Evolutionary conservation across 495 filamentous ascomycete genomes (phyloP).

Genomic region (Massariosphaeria phaeospora): DNA sequence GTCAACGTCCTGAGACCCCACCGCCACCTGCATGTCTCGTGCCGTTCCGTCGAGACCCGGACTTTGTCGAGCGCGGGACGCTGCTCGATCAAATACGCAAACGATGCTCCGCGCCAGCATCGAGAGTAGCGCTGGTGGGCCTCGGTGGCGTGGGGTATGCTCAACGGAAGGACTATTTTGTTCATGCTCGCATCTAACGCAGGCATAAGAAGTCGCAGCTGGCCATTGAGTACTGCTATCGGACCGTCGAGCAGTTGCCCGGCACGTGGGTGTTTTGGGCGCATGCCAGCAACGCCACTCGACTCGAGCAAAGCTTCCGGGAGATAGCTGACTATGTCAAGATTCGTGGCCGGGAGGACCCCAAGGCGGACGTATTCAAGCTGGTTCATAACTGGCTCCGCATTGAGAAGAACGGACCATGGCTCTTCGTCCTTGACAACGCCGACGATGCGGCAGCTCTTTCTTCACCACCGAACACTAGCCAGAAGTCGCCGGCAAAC

Average conservation of each 20-base stretch:
- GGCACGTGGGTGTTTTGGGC: too few species aligned
- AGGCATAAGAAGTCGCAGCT: constrained; percentile 50
- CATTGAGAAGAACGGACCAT: constrained; percentile 38
- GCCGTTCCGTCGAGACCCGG: constrained; percentile 40
- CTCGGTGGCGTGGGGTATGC: constrained; percentile 50
- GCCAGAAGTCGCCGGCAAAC: not conserved
- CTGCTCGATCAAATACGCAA: constrained; percentile 38
- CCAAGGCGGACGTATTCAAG: constrained; percentile 36
- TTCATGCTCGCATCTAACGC: constrained; percentile 1
- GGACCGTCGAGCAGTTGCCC: constrained; percentile 29
- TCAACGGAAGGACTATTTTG: not conserved
- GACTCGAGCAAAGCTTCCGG: constrained; percentile 31
- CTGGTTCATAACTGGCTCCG: constrained; percentile 42
- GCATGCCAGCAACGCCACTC: constrained; percentile 29
- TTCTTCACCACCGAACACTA: constrained; percentile 7
- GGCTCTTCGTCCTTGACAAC: constrained; percentile 51
- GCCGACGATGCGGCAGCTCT: constrained; percentile 46
- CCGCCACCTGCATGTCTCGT: constrained; percentile 4
- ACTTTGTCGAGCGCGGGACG: constrained; percentile 43
- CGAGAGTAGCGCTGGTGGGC: constrained; percentile 25
- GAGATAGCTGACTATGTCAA: constrained; percentile 27
- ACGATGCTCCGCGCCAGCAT: constrained; percentile 24
- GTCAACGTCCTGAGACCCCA: not conserved
- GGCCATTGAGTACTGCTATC: constrained; percentile 48
- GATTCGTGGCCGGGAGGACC: constrained; percentile 30